Conservation (phyloP, 2,329 filamentous ascomycete genomes). For the Colletotrichum tropicale region DNA sequence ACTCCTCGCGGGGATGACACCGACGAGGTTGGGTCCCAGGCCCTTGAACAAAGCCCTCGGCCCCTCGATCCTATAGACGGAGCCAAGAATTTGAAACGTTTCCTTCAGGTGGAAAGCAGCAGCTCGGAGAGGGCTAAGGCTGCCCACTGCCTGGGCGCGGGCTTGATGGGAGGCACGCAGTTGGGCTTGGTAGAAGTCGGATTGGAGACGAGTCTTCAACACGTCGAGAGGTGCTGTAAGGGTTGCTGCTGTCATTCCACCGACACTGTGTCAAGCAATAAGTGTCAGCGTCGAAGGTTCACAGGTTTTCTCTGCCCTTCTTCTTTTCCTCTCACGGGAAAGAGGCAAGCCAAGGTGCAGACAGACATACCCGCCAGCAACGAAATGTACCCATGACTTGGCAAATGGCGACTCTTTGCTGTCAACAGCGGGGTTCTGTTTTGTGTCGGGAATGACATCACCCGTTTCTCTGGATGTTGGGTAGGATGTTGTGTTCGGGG, state of each 20-base stretch:
- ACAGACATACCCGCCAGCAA: slow-evolving; percentile 80
- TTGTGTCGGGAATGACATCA: slow-evolving; percentile 53
- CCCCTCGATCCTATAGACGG: slow-evolving; percentile 82
- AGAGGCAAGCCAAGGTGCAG: slow-evolving; percentile 4
- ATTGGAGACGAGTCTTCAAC: slow-evolving; percentile 90
- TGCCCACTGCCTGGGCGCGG: slow-evolving; percentile 49
- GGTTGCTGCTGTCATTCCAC: slow-evolving; percentile 90
- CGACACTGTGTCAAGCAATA: slow-evolving; percentile 58
- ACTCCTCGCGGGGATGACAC: slow-evolving; percentile 85
- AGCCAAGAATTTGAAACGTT: slow-evolving; percentile 82
- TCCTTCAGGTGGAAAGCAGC: slow-evolving; percentile 79
- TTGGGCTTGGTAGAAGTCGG: slow-evolving; percentile 91
- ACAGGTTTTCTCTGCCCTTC: neutral
- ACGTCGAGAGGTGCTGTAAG: slow-evolving; percentile 95
- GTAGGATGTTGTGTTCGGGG: slow-evolving; percentile 18
- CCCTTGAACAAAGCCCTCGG: slow-evolving; percentile 92
- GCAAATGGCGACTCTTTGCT: slow-evolving; percentile 56
- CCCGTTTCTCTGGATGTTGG: slow-evolving; percentile 62
- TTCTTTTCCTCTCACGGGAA: neutral
- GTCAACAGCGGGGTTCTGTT: slow-evolving; percentile 24
- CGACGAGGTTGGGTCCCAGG: slow-evolving; percentile 86
- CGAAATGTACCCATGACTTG: slow-evolving; percentile 90
- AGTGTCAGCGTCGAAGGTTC: neutral
- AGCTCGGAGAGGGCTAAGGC: slow-evolving; percentile 69
- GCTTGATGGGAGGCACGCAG: slow-evolving; percentile 71